These are phyloP conservation scores for Elongisporangium undulatum DNA, from an alignment of 352 stramenopile genomes.

Conservation along the genomic window DNA sequence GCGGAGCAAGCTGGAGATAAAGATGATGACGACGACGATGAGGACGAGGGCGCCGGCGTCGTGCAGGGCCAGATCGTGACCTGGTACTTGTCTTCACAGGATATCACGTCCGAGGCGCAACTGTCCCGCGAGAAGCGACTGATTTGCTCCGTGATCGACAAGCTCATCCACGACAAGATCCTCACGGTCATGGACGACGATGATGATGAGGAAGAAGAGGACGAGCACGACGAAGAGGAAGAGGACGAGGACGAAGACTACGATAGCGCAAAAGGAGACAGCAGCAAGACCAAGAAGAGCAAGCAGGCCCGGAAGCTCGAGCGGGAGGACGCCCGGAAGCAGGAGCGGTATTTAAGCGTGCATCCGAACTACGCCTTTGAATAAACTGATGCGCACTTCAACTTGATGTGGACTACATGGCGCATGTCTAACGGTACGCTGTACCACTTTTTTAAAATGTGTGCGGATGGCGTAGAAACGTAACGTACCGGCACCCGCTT, in stretches of 20 bases:
- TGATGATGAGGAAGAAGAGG: slow-evolving; percentile 42
- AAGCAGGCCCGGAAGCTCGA: slow-evolving; percentile 16
- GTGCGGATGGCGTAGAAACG: not conserved
- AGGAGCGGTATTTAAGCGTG: slow-evolving; percentile 73
- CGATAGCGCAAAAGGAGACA: slow-evolving; percentile 4
- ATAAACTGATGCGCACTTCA: slow-evolving; percentile 12
- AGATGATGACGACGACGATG: slow-evolving; percentile 40
- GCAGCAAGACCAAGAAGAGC: slow-evolving; percentile 23
- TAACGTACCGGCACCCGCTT: not conserved
- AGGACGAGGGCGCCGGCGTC: slow-evolving; percentile 54
- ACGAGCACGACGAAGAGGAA: slow-evolving; percentile 17
- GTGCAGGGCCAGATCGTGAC: slow-evolving; percentile 80
- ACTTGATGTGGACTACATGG: not conserved
- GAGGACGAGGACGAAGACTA: slow-evolving; percentile 13
- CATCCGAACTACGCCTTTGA: slow-evolving; percentile 82
- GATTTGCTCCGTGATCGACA: slow-evolving; percentile 81
- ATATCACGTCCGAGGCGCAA: slow-evolving; percentile 82
- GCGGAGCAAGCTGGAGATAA: slow-evolving; percentile 9
- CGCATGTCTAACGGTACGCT: slow-evolving; percentile 1
- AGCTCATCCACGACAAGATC: slow-evolving; percentile 73
- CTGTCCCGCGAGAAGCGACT: slow-evolving; percentile 74
- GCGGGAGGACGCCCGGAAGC: slow-evolving; percentile 47
- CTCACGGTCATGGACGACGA: slow-evolving; percentile 66
- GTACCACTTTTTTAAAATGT: not conserved
- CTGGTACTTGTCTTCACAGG: slow-evolving; percentile 80